These are phyloP conservation scores for Cytospora chrysosperma DNA, from an alignment of 2,329 filamentous ascomycete genomes.

Conservation along the genomic window DNA sequence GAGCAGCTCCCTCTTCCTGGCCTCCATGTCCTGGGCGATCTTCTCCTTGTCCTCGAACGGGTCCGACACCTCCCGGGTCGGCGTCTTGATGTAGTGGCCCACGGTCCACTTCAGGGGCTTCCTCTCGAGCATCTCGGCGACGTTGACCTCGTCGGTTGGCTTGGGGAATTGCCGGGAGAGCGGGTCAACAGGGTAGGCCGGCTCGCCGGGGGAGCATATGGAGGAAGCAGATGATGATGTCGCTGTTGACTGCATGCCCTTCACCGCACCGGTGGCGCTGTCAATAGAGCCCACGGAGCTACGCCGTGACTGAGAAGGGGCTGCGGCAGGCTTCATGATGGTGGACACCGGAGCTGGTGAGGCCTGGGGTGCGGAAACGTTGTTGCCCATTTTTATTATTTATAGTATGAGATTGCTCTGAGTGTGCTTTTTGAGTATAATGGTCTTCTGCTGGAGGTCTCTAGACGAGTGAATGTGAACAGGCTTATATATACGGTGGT, in stretches of 20 bases:
- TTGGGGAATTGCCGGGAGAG: conserved; percentile 42
- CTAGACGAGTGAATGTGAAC: not conserved
- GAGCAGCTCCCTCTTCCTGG: conserved; percentile 48
- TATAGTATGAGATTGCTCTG: not conserved
- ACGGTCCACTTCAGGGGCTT: conserved; percentile 41
- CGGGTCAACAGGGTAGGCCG: conserved; percentile 30
- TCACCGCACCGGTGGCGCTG: conserved; percentile 8
- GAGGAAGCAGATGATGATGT: not conserved
- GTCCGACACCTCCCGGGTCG: conserved; percentile 29
- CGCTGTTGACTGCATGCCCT: conserved; percentile 6
- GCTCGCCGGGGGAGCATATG: not conserved
- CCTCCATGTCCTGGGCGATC: conserved; percentile 43
- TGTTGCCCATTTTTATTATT: conserved; percentile 8
- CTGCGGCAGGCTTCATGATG: not conserved
- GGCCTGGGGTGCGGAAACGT: conserved; percentile 8
- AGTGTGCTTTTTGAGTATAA: not conserved
- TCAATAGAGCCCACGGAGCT: conserved; percentile 22
- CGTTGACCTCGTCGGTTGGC: conserved; percentile 39
- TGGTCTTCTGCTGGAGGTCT: not conserved
- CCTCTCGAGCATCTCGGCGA: conserved; percentile 44
- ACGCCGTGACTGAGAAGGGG: conserved; percentile 1
- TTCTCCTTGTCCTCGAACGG: conserved; percentile 35
- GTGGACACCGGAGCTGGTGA: not conserved
- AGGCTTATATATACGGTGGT: not conserved
- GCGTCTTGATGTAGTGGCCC: conserved; percentile 35